Evolutionary conservation across 192 early-diverging fungal genomes (phyloP).

Genomic region (Kickxella alabastrina): DNA sequence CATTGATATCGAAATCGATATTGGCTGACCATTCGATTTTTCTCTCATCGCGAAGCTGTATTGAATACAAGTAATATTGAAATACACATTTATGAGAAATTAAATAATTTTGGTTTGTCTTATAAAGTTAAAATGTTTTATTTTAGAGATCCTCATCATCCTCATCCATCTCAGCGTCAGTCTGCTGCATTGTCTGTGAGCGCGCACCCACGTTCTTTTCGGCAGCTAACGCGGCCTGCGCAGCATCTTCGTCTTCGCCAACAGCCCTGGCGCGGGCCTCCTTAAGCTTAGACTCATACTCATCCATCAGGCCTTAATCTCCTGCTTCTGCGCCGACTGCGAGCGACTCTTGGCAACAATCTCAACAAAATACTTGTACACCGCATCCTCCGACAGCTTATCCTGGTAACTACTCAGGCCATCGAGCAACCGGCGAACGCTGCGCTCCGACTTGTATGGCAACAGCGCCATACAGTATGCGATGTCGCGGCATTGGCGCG

Average conservation of each 20-base stretch:
- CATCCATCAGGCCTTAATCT: conserved; percentile 80
- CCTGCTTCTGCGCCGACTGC: conserved; percentile 59
- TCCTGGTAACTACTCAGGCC: conserved; percentile 82
- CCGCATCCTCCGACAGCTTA: conserved; percentile 79
- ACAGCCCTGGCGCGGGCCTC: conserved; percentile 65
- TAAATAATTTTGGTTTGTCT: no score
- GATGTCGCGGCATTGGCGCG: conserved; percentile 84
- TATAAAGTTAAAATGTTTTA: no score
- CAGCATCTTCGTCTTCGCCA: conserved; percentile 59
- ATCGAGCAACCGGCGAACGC: conserved; percentile 80
- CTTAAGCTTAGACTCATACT: conserved; percentile 77
- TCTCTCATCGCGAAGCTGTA: no score
- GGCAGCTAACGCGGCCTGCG: neutral
- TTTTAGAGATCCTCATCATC: conserved; percentile 10
- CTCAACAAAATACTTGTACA: conserved; percentile 83
- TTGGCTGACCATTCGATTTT: no score
- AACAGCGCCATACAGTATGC: conserved; percentile 86
- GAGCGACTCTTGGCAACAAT: conserved; percentile 74
- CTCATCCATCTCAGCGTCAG: conserved; percentile 9
- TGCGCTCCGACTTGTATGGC: conserved; percentile 83
- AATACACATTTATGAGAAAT: no score
- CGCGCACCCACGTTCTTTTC: neutral
- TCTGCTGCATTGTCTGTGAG: conserved; percentile 9
- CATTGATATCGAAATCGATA: no score
- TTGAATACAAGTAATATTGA: no score